A percentile compares a stretch with the other conserved stretches of the same genome.
These are phyloP conservation scores for Umbellularia californica DNA, from an alignment of 164 flowering plant species.

Conservation along the genomic window DNA sequence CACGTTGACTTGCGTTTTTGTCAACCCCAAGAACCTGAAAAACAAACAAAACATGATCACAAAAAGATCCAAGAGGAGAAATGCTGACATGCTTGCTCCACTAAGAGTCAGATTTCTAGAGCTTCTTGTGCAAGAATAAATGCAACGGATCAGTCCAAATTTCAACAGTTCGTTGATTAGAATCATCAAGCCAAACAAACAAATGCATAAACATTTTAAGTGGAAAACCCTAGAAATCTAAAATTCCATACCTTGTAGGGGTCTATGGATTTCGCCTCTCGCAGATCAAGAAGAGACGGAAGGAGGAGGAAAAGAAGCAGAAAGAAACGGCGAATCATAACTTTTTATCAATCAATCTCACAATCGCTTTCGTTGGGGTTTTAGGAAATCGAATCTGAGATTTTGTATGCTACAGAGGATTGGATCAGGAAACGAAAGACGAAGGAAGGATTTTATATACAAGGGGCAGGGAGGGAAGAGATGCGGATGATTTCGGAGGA, in stretches of 20 bases:
- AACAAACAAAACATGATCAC: not conserved
- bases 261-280: not conserved
- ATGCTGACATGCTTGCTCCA: too few species aligned
- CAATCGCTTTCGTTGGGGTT: not conserved
- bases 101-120: too few species aligned
- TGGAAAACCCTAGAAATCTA: not conserved
- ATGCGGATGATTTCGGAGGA: not conserved
- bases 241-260: slow-evolving; percentile 3
- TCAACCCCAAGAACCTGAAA: slow-evolving; percentile 88
- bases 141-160: too few species aligned
- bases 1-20: slow-evolving; percentile 67
- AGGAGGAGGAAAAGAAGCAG: not conserved
- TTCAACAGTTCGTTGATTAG: not conserved
- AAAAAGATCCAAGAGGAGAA: not conserved
- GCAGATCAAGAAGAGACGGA: not conserved
- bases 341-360: not conserved
- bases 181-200: not conserved
- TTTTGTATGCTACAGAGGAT: too few species aligned
- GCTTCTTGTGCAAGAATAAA: too few species aligned
- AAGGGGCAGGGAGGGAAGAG: not conserved
- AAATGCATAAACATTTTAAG: too few species aligned
- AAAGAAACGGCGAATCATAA: not conserved
- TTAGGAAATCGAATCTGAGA: too few species aligned
- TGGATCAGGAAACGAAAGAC: not conserved
- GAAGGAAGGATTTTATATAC: not conserved